These are phyloP conservation scores for Lodderomyces orthopsilosis DNA, from an alignment of 1,139 yeast species.

Conservation along the genomic window DNA sequence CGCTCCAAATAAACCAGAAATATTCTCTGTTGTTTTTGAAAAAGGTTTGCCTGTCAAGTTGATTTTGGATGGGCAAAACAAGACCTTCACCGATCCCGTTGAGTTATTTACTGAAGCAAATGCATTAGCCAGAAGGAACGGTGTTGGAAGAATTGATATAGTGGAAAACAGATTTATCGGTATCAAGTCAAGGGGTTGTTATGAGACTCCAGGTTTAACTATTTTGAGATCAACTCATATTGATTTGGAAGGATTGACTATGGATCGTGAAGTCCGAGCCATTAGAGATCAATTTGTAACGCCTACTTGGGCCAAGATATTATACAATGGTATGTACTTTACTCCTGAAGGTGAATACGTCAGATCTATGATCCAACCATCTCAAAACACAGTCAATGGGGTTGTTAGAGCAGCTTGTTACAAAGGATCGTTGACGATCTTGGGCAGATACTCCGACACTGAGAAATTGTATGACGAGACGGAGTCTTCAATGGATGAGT, in stretches of 20 bases:
- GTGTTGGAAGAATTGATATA: slow-evolving; percentile 98
- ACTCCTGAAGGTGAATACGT: slow-evolving; percentile 97
- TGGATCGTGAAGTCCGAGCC: slow-evolving; percentile 97
- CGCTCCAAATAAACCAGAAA: slow-evolving; percentile 93
- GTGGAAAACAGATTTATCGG: slow-evolving; percentile 99
- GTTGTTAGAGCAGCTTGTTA: slow-evolving; percentile 89
- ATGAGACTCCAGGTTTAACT: slow-evolving; percentile 98
- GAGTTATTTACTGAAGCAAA: slow-evolving; percentile 92
- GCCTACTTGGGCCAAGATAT: slow-evolving; percentile 81
- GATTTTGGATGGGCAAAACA: slow-evolving; percentile 59
- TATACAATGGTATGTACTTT: slow-evolving; percentile 96
- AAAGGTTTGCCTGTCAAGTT: slow-evolving; percentile 88
- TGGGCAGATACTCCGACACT: slow-evolving; percentile 93
- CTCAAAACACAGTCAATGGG: slow-evolving; percentile 95
- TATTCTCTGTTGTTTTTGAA: slow-evolving; percentile 74
- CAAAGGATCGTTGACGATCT: slow-evolving; percentile 80
- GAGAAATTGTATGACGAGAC: slow-evolving; percentile 97
- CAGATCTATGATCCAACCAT: slow-evolving; percentile 88
- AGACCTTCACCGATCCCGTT: slow-evolving; percentile 74
- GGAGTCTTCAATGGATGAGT: slow-evolving; percentile 98
- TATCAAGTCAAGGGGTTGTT: slow-evolving; percentile 98
- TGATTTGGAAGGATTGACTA: slow-evolving; percentile 93
- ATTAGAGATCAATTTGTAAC: slow-evolving; percentile 96
- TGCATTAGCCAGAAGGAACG: slow-evolving; percentile 95
- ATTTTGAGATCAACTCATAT: slow-evolving; percentile 90